Evolutionary conservation across 331 rosid species (phyloP), one percentile per base, ranked within the genome.

Genomic region (Ulmus americana): DNA sequence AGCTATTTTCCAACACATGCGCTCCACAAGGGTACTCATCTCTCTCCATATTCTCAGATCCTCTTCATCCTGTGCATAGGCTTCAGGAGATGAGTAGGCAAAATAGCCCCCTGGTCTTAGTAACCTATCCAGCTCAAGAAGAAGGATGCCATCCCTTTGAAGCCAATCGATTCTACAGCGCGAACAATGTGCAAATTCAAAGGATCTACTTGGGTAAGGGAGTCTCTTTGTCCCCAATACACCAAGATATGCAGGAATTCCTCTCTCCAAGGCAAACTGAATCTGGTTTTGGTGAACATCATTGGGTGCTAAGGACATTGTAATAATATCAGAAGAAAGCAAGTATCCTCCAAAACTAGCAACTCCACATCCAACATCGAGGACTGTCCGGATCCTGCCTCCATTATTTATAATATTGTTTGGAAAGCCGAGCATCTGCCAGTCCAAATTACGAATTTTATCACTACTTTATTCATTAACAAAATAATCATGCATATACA

Each of bases 81-180:
- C 99, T 82, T 94, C 99, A 0, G 99, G 99, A 71, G 99, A 94
- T 20, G 99, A 94, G 84, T 90, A 94, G 2, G 86, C 97, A 79
- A 94, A 94, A 81, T 94, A 94, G 59, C 99, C 99, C 63, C 99
- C 99, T 0, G 97, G 97, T 76, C 95, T 84, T 12, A 94, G 95
- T 71, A 94, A 51, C 70, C 99, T 85, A 56, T 94, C 99, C 9
- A 94, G 76, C 74, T 94, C 99, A 55, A 94, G 91, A 55, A 87
- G 96, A 74, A 94, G 92, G 73, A 94, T 82, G 28, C 99, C 99
- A 74, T 86, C 99, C 76, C 99, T 87, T 72, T 94, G 99, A 80
- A 94, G 99, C 99, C 99, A 94, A 77, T 94, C 99, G 48, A 94
- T 94, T 79, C 99, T 84, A 79, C 99, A 94, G 51, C 97, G 99